Percentiles rank a stretch among this genome's conserved stretches.
phyloP scores from a whole-genome alignment of 2,329 filamentous ascomycete genomes.

The Exophiala sp. region DNA sequence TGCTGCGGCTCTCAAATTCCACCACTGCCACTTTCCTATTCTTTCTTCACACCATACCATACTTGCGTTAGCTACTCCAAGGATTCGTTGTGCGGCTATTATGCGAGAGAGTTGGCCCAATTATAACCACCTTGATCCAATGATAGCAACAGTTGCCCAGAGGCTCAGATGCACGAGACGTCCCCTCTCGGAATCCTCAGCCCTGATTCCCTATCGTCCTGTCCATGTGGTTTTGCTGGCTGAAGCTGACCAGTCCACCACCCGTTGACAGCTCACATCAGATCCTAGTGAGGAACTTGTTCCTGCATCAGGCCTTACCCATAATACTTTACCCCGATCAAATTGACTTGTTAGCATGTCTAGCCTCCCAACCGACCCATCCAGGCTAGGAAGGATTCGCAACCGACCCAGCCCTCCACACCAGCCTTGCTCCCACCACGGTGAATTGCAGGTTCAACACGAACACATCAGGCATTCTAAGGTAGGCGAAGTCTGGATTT shows the following conservation, averaged over 20 bases:
- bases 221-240: too few relatives aligned
- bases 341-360: neutral
- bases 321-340: neutral
- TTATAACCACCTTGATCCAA: neutral
- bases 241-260: too few relatives aligned
- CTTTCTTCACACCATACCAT: neutral
- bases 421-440: neutral
- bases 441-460: neutral
- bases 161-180: too few relatives aligned
- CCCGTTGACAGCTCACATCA: neutral
- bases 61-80: neutral
- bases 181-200: too few relatives aligned
- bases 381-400: neutral
- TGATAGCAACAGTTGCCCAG: too few relatives aligned
- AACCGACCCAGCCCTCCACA: neutral
- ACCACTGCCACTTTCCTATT: neutral
- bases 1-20: neutral
- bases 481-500: neutral
- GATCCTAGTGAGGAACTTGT: neutral
- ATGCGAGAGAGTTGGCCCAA: neutral
- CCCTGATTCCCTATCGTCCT: too few relatives aligned
- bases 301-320: neutral
- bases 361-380: neutral
- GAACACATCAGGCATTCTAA: neutral
- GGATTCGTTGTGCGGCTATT: neutral